Evolutionary conservation across 2,329 filamentous ascomycete genomes (phyloP).

Genomic region (Lasiodiplodia gonubiensis): DNA sequence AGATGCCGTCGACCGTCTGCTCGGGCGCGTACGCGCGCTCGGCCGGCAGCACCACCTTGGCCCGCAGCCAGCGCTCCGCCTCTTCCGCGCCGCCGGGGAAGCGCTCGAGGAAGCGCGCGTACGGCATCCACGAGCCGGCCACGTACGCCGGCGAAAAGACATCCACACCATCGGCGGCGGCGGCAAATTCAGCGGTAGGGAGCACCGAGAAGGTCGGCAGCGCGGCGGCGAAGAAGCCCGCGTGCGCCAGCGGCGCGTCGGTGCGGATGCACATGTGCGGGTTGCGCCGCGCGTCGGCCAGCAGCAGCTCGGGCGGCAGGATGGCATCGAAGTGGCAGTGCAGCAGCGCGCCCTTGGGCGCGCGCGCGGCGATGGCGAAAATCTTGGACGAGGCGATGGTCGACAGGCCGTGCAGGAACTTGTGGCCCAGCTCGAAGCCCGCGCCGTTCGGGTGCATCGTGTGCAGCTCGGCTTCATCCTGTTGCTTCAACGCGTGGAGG

Average conservation of each 20-base stretch:
- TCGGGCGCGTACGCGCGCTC: slow-evolving; percentile 61
- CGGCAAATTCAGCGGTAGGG: neutral
- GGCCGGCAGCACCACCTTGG: slow-evolving; percentile 67
- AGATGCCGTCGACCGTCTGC: slow-evolving; percentile 47
- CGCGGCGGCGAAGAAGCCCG: neutral
- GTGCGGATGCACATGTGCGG: slow-evolving; percentile 4
- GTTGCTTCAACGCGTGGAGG: neutral
- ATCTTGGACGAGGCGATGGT: slow-evolving; percentile 1
- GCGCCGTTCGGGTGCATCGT: neutral
- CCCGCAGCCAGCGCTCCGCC: slow-evolving; percentile 60
- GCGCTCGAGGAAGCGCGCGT: neutral
- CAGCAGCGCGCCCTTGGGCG: slow-evolving; percentile 12
- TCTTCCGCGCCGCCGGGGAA: slow-evolving; percentile 6
- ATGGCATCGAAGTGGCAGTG: slow-evolving; percentile 23
- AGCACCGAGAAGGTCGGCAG: slow-evolving; percentile 8
- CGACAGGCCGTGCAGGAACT: slow-evolving; percentile 9
- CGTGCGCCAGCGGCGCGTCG: neutral
- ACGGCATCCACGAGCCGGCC: slow-evolving; percentile 16
- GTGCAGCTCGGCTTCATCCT: neutral
- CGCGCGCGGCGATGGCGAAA: neutral
- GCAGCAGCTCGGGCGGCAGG: slow-evolving; percentile 8
- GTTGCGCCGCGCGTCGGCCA: neutral
- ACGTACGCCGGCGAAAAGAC: neutral
- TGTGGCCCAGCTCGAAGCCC: slow-evolving; percentile 2
- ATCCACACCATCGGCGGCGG: too few relatives aligned